Evolutionary conservation across 1,284 basidiomycete species (phyloP).

Genomic region (Wallemia mellicola): DNA sequence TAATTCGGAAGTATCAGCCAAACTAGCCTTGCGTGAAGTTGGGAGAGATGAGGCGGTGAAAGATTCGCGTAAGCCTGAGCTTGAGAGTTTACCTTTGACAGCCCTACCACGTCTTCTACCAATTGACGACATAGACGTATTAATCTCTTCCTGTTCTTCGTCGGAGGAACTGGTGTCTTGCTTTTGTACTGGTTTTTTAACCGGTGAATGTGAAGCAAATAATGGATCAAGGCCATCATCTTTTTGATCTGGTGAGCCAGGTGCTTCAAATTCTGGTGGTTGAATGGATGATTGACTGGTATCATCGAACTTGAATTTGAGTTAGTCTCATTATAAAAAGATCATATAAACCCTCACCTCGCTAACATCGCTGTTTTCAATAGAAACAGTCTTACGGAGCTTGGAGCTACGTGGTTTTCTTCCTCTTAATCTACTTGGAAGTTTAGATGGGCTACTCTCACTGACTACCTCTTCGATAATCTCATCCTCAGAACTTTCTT

Average conservation of each 20-base stretch:
- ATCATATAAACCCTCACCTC: background rate
- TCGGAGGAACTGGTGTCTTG: background rate
- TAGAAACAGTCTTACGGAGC: background rate
- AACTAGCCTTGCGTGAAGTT: background rate
- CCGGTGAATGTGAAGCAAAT: background rate
- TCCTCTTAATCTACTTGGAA: background rate
- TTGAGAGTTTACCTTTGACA: background rate
- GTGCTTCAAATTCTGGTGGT: conserved; percentile 5
- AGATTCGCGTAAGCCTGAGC: conserved; percentile 27
- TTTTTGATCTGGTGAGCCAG: conserved; percentile 6
- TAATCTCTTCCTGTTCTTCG: background rate
- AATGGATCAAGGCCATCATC: conserved; percentile 3
- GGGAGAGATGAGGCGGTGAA: conserved; percentile 20
- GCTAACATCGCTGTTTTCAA: background rate
- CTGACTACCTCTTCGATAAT: conserved; percentile 15
- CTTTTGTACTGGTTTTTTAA: background rate
- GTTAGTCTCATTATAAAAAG: background rate
- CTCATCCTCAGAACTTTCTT: conserved; percentile 11
- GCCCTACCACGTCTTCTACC: background rate
- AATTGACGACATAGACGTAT: background rate
- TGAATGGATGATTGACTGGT: conserved; percentile 1
- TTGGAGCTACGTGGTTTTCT: conserved; percentile 3
- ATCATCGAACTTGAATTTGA: background rate
- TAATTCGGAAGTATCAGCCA: background rate
- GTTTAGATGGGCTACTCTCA: background rate